A percentile compares a stretch with the other conserved stretches of the same genome.
These are phyloP conservation scores for Stephania yunnanensis DNA, from an alignment of 164 flowering plant species.

Conservation along the genomic window DNA sequence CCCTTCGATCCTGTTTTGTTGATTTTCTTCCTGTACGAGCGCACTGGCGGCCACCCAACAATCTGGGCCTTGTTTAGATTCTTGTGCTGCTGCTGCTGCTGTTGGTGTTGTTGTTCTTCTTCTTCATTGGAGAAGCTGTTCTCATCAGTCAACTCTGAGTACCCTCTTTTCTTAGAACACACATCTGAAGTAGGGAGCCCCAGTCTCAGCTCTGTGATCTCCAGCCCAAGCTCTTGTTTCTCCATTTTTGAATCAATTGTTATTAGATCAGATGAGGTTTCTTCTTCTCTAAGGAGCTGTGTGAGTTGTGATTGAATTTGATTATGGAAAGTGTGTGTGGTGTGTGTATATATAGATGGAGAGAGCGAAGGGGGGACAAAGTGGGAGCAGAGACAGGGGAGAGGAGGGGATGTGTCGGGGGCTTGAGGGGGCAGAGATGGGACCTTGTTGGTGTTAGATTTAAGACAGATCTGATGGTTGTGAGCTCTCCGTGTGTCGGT, in stretches of 20 bases:
- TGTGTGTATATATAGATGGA: background rate
- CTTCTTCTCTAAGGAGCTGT: background rate
- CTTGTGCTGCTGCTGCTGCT: background rate
- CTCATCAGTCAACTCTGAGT: conserved; percentile 29
- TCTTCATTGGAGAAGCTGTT: conserved; percentile 12
- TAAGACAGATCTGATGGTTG: conserved; percentile 11
- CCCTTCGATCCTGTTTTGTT: conserved; percentile 19
- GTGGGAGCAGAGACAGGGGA: conserved; percentile 23
- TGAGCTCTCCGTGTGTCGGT: conserved; percentile 15
- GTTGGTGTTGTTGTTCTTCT: too few species aligned
- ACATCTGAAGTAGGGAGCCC: conserved; percentile 42
- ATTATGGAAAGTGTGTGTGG: conserved; percentile 4
- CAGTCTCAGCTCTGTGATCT: conserved; percentile 75
- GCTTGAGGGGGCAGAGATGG: conserved; percentile 40
- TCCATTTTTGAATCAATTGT: conserved; percentile 6
- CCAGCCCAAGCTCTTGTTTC: conserved; percentile 41
- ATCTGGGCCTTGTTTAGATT: conserved; percentile 30
- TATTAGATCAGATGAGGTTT: background rate
- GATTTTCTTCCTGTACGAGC: conserved; percentile 28
- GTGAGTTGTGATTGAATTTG: background rate
- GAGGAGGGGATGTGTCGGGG: conserved; percentile 32
- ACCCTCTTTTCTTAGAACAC: conserved; percentile 53
- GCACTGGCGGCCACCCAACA: background rate
- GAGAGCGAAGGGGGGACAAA: conserved; percentile 10
- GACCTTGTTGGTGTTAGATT: conserved; percentile 14